Evolutionary conservation across 352 stramenopile genomes (phyloP).

Genomic region (Thalassiosira mediterranea): DNA sequence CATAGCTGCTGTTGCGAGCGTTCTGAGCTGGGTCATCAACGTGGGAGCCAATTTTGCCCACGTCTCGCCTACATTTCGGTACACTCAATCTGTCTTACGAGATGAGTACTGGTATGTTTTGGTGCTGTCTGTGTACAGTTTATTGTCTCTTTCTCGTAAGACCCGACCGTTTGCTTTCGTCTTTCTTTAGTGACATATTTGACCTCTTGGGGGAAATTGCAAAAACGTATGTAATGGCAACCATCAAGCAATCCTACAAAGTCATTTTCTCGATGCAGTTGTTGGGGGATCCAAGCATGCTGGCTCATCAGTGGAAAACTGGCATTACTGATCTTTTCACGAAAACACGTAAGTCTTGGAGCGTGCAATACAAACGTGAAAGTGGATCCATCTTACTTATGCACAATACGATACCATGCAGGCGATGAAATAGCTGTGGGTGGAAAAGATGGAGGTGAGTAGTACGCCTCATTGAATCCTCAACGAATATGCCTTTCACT

Average conservation of each 20-base stretch:
- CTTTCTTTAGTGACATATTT: constrained; percentile 40
- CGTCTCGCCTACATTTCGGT: constrained; percentile 62
- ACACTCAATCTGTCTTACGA: constrained; percentile 26
- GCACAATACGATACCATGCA: too few relatives aligned
- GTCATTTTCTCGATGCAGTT: constrained; percentile 66
- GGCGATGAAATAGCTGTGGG: constrained; percentile 51
- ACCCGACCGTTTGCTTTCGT: too few relatives aligned
- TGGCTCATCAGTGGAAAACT: constrained; percentile 58
- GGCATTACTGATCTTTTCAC: constrained; percentile 51
- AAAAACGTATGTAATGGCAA: constrained; percentile 48
- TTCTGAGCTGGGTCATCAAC: constrained; percentile 66
- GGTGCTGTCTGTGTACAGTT: too few relatives aligned
- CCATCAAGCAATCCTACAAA: constrained; percentile 68
- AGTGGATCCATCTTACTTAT: background rate
- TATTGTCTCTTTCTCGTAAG: too few relatives aligned
- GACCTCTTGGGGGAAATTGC: constrained; percentile 55
- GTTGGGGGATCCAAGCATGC: constrained; percentile 54
- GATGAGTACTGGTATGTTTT: constrained; percentile 65
- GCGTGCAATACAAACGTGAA: too few relatives aligned
- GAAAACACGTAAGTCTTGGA: constrained; percentile 39
- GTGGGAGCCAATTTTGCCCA: constrained; percentile 71
- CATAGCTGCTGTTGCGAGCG: constrained; percentile 35
- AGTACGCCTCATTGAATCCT: too few relatives aligned
- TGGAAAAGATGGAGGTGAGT: constrained; percentile 63
- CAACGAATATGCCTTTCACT: too few relatives aligned